Evolutionary conservation across 306 rosid species (phyloP), one percentile per base, ranked within the genome.

Genomic region (Geum urbanum): DNA sequence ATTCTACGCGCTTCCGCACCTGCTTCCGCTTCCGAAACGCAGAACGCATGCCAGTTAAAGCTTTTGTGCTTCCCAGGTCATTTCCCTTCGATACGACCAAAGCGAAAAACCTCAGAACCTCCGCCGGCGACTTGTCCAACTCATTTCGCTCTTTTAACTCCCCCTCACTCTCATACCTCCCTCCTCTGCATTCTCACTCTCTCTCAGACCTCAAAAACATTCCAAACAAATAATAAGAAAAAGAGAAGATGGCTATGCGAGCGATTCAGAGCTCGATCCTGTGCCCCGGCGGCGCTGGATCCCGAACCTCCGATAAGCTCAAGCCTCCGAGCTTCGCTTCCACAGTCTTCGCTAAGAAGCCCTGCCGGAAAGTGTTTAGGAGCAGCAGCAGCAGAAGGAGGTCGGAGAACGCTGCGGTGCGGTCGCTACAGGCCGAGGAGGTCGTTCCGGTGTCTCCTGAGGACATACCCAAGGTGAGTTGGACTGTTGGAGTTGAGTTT

Each of bases 401-500:
- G 56, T 81, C 49, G 70, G 73, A 59, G 66, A 72, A 88, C 76
- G 67, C 78, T 27, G 87, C 96, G 0, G 77, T 82, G 79, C 78
- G 80, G 68, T 72, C 95, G 55, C 78, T 84, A 27, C 90, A 90
- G 55, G 24, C 82, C 27, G 27, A 24, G 20, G 87, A 87, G 74
- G 85, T 88, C 47, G 74, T 87, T 41, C 95, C 99, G 16, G 91
- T 94, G 0, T 81, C 97, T 14, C 91, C 96, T n/a, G 88, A 83
- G 63, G 97, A 87, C 74, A 75, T 74, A 18, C 74, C 85, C 4
- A 84, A 83, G 96, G 99, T 92, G 73, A 16, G 79, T 12, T 78
- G 51, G 6, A 7, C 1, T 16, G 39, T 40, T 37, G 20, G 37
- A 2, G 37, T 15, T 8, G 47, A 8, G 19, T 68, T 60, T 61